Conservation (phyloP, 768 basidiomycete species). For the Naganishia onofrii region DNA sequence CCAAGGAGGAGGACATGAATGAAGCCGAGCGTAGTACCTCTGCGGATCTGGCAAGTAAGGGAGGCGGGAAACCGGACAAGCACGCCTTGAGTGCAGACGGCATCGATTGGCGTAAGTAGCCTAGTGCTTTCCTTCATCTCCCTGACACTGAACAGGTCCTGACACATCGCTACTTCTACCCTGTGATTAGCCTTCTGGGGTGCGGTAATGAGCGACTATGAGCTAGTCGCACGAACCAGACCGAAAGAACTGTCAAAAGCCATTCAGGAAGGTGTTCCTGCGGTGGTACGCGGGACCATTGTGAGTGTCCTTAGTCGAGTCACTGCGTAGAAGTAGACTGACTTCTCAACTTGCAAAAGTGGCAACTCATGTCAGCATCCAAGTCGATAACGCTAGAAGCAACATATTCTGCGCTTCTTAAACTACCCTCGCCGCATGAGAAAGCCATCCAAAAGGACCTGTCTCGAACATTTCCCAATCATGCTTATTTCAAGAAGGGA, state of each 20-base stretch:
- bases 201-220: slow-evolving; percentile 87
- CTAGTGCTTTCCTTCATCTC: no score
- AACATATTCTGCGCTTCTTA: slow-evolving; percentile 75
- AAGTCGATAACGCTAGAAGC: slow-evolving; percentile 84
- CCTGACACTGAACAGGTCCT: background rate
- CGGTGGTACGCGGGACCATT: slow-evolving; percentile 92
- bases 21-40: background rate
- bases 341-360: slow-evolving; percentile 11
- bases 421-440: slow-evolving; percentile 81
- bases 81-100: background rate
- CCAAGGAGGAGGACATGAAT: background rate
- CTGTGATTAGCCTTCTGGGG: slow-evolving; percentile 71
- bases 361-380: slow-evolving; percentile 73
- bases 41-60: background rate
- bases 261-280: slow-evolving; percentile 88
- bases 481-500: slow-evolving; percentile 90
- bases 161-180: no score
- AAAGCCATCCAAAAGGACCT: slow-evolving; percentile 92
- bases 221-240: slow-evolving; percentile 73
- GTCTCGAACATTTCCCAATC: slow-evolving; percentile 94
- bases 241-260: slow-evolving; percentile 78
- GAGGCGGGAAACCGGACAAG: background rate
- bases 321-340: background rate
- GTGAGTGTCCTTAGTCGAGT: slow-evolving; percentile 60
- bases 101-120: slow-evolving; percentile 17